These are phyloP conservation scores for Salvia sclarea DNA, from an alignment of 305 asterid genomes.

Conservation along the genomic window DNA sequence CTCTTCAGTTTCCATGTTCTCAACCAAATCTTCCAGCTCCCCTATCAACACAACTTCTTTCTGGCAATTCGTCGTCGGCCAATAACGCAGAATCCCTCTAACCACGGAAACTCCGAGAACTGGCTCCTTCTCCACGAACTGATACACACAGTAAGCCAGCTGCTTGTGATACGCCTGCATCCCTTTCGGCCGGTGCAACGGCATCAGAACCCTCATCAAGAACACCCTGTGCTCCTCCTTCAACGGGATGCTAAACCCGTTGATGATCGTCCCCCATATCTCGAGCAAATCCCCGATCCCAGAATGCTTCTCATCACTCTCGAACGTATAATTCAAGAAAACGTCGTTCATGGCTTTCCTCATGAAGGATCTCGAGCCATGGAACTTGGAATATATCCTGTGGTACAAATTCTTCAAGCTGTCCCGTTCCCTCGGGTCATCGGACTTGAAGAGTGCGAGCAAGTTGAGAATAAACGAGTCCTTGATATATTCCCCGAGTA, in stretches of 20 bases:
- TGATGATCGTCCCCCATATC: constrained; percentile 76
- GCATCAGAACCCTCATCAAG: constrained; percentile 61
- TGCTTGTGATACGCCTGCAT: constrained; percentile 70
- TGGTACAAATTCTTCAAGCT: constrained; percentile 66
- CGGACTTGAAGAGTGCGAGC: constrained; percentile 66
- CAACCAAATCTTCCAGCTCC: constrained; percentile 70
- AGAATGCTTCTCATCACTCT: constrained; percentile 49
- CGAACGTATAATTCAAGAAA: constrained; percentile 57
- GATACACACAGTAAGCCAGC: constrained; percentile 71
- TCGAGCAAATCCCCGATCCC: constrained; percentile 82
- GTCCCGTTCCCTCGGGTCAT: constrained; percentile 70
- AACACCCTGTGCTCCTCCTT: constrained; percentile 74
- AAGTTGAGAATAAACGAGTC: constrained; percentile 53
- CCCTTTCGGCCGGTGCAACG: constrained; percentile 70
- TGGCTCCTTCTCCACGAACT: constrained; percentile 72
- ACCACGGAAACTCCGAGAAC: constrained; percentile 56
- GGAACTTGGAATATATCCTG: constrained; percentile 58
- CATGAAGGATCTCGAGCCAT: constrained; percentile 62
- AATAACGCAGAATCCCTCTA: constrained; percentile 57
- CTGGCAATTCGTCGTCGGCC: constrained; percentile 74
- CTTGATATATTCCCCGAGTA: constrained; percentile 41
- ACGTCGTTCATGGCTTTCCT: constrained; percentile 72
- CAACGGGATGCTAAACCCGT: constrained; percentile 70
- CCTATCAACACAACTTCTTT: constrained; percentile 77
- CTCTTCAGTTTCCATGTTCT: constrained; percentile 44